Evolutionary conservation across 306 rosid genomes (phyloP).

Genomic region (Quillaja saponaria): DNA sequence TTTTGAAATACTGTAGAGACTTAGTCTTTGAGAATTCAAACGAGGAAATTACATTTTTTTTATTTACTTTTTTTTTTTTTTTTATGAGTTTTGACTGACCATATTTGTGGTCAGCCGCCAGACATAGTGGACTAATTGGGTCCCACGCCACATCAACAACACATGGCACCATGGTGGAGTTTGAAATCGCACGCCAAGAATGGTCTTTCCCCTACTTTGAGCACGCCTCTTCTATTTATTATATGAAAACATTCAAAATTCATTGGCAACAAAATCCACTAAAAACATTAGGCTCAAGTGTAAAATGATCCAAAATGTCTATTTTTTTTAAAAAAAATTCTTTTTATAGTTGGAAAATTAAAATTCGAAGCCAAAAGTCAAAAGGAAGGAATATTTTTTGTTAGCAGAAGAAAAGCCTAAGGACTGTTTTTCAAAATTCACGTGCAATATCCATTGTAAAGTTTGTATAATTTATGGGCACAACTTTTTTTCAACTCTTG

Average conservation of each 20-base stretch:
- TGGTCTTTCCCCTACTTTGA: conserved; percentile 16
- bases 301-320: too few relatives aligned
- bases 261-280: too few relatives aligned
- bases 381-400: too few relatives aligned
- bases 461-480: conserved; percentile 3
- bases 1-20: too few relatives aligned
- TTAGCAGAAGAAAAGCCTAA: background rate
- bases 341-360: too few relatives aligned
- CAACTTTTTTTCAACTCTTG: conserved; percentile 13
- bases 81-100: too few relatives aligned
- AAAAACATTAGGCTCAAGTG: too few relatives aligned
- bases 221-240: conserved; percentile 48
- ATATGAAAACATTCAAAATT: background rate
- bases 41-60: too few relatives aligned
- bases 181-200: conserved; percentile 43
- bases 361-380: too few relatives aligned
- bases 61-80: too few relatives aligned
- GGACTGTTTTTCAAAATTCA: conserved; percentile 32
- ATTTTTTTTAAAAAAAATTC: too few relatives aligned
- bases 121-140: conserved; percentile 41
- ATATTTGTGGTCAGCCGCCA: conserved; percentile 32
- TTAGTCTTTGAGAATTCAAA: too few relatives aligned
- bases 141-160: conserved; percentile 60
- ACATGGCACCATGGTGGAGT: conserved; percentile 47
- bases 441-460: conserved; percentile 34